Evolutionary conservation across 805 yeast species (phyloP), one percentile per base, ranked within the genome.

Genomic region (Yarrowia sp.): DNA sequence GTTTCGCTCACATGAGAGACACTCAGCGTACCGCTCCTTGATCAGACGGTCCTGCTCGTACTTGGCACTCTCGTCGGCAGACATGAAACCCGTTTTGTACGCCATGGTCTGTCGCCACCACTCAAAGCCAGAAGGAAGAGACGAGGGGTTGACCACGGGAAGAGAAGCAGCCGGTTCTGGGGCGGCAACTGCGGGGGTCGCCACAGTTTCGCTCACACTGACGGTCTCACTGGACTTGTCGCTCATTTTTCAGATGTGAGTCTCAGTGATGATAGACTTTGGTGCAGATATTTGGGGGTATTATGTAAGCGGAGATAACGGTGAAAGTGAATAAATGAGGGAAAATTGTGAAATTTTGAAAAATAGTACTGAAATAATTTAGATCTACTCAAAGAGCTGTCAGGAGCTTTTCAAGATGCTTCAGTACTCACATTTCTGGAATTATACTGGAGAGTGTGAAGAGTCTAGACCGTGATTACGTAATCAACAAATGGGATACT

Each of bases 31-130:
- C 67, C 82, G 78, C 68, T 81, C 78, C 67, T 82, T 82, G 72
- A 78, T 82, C 19, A 74, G 72, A 15, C 76, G 73, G 73, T 89
- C 93, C 56, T 80, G 78, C 74, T 88, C 91, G 75, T 87, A 91
- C 71, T 82, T 84, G 11, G 70, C 70, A 71, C 81, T 81, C 59
- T 85, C 89, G n/a, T 81, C 81, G 5, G 81, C 82, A 8, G 85
- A 78, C 43, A 87, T 92, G 32, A 90, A 73, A 0, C 93, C 93
- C 0, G 94, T 89, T 71, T 86, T 82, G 78, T 90, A 91, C 69
- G 85, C 84, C 70, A 90, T 75, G 2, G 91, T 84, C 70, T 92
- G 82, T 71, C 92, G 82, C 94, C 95, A 90, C 93, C 94, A 90
- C 66, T 88, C 88, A 73, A 91, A 89, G 9, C 90, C 90, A 4